Conservation (phyloP, 2,329 filamentous ascomycete genomes). For the Pseudocercospora vitis region DNA sequence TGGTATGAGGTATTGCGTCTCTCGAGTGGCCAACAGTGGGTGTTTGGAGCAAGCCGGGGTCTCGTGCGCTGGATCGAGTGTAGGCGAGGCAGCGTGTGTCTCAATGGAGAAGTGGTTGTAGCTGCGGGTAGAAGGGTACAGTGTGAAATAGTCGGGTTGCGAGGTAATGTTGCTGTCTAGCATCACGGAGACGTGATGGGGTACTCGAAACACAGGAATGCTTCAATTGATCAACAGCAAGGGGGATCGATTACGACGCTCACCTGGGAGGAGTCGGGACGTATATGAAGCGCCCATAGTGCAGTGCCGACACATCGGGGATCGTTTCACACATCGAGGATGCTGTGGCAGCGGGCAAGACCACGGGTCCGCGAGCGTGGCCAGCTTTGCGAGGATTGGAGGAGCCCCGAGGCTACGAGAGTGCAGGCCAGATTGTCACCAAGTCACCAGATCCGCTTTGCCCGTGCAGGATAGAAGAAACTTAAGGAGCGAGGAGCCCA, state of each 20-base stretch:
- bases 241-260: conserved; percentile 10
- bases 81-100: conserved; percentile 24
- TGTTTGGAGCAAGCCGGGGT: conserved; percentile 18
- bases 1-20: background rate
- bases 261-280: conserved; percentile 3
- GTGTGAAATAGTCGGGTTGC: conserved; percentile 23
- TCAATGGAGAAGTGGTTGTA: conserved; percentile 24
- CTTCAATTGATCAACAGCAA: conserved; percentile 13
- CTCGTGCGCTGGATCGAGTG: conserved; percentile 10
- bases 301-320: conserved; percentile 11
- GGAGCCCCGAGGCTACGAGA: background rate
- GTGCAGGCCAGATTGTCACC: conserved; percentile 12
- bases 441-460: conserved; percentile 14
- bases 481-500: background rate
- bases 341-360: conserved; percentile 6
- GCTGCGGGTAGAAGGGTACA: conserved; percentile 8
- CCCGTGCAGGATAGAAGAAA: background rate
- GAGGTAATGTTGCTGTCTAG: background rate
- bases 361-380: no score
- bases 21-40: conserved; percentile 29
- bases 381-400: background rate
- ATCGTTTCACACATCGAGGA: conserved; percentile 17
- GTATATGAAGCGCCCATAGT: conserved; percentile 14
- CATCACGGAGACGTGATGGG: conserved; percentile 12
- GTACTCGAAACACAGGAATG: conserved; percentile 19